Conservation (phyloP, 2,329 filamentous ascomycete species). For the Colletotrichum nymphaeae region DNA sequence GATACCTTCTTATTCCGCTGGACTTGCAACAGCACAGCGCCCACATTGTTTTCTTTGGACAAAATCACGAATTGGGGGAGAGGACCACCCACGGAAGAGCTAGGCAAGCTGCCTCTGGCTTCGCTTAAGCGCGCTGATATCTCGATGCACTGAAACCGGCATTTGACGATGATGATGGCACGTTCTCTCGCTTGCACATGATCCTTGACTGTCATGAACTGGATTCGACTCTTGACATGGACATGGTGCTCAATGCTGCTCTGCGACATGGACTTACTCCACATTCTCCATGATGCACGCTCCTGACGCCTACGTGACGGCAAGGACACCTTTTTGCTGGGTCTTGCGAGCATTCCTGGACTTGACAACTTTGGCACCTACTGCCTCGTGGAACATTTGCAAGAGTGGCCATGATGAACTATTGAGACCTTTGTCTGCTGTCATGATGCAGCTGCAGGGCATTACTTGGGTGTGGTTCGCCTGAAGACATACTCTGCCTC, state of each 20-base stretch:
- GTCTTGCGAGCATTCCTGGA: conserved; percentile 10
- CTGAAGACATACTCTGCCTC: background rate
- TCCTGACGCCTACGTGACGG: conserved; percentile 25
- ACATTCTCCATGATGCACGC: conserved; percentile 28
- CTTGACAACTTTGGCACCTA: background rate
- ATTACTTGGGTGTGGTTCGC: background rate
- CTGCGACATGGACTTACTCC: conserved; percentile 25
- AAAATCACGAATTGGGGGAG: conserved; percentile 8
- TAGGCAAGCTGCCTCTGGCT: conserved; percentile 18
- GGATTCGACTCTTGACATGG: conserved; percentile 31
- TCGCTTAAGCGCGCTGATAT: conserved; percentile 26
- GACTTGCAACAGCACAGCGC: conserved; percentile 31
- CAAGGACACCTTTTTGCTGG: conserved; percentile 7
- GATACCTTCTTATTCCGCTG: conserved; percentile 24
- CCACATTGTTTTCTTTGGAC: conserved; percentile 30
- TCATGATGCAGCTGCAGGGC: conserved; percentile 7
- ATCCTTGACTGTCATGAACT: conserved; percentile 34
- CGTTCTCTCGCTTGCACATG: conserved; percentile 31
- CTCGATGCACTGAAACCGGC: conserved; percentile 32
- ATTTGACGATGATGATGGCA: conserved; percentile 36
- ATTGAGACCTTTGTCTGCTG: conserved; percentile 5
- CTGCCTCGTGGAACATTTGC: conserved; percentile 5
- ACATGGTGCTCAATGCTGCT: conserved; percentile 30
- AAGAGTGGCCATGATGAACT: conserved; percentile 16
- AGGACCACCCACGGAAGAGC: background rate